Conservation (phyloP, 2,329 filamentous ascomycete species). For the Venturia nashicola region DNA sequence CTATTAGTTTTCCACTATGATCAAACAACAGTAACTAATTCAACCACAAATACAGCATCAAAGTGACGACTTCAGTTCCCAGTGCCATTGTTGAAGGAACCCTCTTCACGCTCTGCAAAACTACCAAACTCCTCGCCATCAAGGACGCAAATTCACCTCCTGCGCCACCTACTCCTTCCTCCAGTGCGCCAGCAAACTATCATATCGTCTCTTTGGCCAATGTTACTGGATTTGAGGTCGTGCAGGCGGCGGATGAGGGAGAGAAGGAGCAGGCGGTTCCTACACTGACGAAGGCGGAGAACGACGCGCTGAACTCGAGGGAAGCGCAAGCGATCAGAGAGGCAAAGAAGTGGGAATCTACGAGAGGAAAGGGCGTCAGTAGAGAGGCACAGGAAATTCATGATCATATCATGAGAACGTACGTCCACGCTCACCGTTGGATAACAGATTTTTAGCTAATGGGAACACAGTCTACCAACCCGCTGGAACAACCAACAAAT, state of each 20-base stretch:
- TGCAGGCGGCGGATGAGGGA: slow-evolving; percentile 19
- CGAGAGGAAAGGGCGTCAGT: slow-evolving; percentile 47
- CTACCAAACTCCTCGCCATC: slow-evolving; percentile 49
- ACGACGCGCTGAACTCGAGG: slow-evolving; percentile 39
- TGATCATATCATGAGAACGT: slow-evolving; percentile 47
- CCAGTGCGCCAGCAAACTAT: slow-evolving; percentile 33
- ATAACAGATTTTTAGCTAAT: background rate
- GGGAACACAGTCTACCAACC: slow-evolving; percentile 30
- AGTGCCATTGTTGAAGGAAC: slow-evolving; percentile 44
- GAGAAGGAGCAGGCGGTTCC: slow-evolving; percentile 27
- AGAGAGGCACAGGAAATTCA: slow-evolving; percentile 52
- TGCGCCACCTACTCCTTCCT: slow-evolving; percentile 22
- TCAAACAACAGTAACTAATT: too few species aligned
- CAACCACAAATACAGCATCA: slow-evolving; percentile 16
- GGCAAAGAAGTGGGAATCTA: slow-evolving; percentile 44
- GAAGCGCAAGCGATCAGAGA: slow-evolving; percentile 44
- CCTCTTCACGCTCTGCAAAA: slow-evolving; percentile 48
- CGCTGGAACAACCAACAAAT: slow-evolving; percentile 48
- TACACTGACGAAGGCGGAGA: slow-evolving; percentile 41
- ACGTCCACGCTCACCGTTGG: slow-evolving; percentile 15
- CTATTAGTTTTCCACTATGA: background rate
- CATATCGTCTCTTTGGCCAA: slow-evolving; percentile 47
- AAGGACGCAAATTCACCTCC: slow-evolving; percentile 38
- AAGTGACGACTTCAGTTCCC: slow-evolving; percentile 41
- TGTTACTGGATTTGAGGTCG: slow-evolving; percentile 31